phyloP scores from a whole-genome alignment of 495 filamentous ascomycete species.

The Xylaria telfairii region DNA sequence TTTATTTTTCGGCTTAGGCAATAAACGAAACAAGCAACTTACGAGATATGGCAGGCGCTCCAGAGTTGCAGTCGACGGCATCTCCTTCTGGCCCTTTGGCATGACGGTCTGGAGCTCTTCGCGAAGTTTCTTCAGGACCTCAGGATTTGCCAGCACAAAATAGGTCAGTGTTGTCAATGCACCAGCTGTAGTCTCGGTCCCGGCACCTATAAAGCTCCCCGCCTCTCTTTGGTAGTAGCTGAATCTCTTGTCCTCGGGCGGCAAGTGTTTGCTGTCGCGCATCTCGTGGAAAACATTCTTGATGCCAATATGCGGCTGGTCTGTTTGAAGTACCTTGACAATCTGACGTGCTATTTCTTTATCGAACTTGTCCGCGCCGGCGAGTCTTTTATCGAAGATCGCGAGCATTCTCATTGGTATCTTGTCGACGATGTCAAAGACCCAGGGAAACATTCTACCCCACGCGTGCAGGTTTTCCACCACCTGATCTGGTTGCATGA shows the following conservation, averaged over 20 bases:
- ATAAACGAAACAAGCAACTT: background rate
- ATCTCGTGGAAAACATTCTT: slow-evolving; percentile 14
- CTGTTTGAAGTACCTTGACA: background rate
- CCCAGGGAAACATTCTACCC: slow-evolving; percentile 2
- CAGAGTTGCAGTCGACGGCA: slow-evolving; percentile 4
- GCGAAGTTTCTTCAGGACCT: slow-evolving; percentile 36
- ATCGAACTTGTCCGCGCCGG: background rate
- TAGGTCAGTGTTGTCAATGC: slow-evolving; percentile 46
- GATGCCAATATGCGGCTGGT: background rate
- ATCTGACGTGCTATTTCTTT: background rate
- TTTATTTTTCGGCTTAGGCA: background rate
- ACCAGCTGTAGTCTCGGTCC: slow-evolving; percentile 54
- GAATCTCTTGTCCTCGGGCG: slow-evolving; percentile 40
- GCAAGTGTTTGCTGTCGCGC: slow-evolving; percentile 8
- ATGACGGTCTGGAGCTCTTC: slow-evolving; percentile 42
- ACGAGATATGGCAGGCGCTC: slow-evolving; percentile 1
- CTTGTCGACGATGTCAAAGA: background rate
- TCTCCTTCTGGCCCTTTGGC: background rate
- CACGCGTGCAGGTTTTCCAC: background rate
- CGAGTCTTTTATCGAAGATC: slow-evolving; percentile 2
- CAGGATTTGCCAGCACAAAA: slow-evolving; percentile 43
- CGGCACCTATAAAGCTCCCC: slow-evolving; percentile 51
- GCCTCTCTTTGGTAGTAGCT: slow-evolving; percentile 51
- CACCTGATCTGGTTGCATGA: slow-evolving; percentile 22
- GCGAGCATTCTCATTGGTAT: background rate